Base-by-base conservation (phyloP, 257 asterid species). In the Capsicum baccatum region DNA sequence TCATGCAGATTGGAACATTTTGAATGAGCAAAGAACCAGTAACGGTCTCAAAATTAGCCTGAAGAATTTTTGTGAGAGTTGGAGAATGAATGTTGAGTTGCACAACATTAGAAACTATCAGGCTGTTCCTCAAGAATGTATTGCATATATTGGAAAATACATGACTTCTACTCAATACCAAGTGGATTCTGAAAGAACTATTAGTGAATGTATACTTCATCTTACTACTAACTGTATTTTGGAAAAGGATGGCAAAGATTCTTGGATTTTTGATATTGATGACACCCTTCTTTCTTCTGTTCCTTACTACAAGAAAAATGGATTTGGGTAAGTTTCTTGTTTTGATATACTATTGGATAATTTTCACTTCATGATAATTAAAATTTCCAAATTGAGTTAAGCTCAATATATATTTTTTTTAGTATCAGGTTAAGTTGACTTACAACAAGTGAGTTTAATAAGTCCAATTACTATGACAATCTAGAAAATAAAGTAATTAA, bases 11-110 rank as follows among this genome's bases (percentile, higher is more conserved):
- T 92, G 97, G 94, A 92, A 88, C 94, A 92, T 94, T n/a, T 44
- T 94, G 89, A 89, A 2, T 12, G 47, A 88, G 17, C 91, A 89
- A 81, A 88, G 63, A 15, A 47, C 44, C 59, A 87, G 79, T 60
- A 21, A 85, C 48, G 92, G 90, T 1, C 85, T 90, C 48, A 87
- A 87, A 21, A 93, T 93, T 91, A 91, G 92, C 2, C 80, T 93
- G 42, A 94, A 90, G 87, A 93, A 94, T 74, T 94, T 88, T 86
- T 93, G 98, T 26, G 97, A 94, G 80, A 88, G 94, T 15, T 94
- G 97, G 98, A 86, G 97, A 85, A 90, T 94, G 90, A 92, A 94
- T 56, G 97, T 92, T 6, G 97, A 94, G 91, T 87, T 94, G 0
- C 92, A 91, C 89, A 94, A 92, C 83, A 88, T 92, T 44, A 73